Base-by-base conservation (phyloP, 2,329 filamentous ascomycete species). In the Boeremia lycopersici region DNA sequence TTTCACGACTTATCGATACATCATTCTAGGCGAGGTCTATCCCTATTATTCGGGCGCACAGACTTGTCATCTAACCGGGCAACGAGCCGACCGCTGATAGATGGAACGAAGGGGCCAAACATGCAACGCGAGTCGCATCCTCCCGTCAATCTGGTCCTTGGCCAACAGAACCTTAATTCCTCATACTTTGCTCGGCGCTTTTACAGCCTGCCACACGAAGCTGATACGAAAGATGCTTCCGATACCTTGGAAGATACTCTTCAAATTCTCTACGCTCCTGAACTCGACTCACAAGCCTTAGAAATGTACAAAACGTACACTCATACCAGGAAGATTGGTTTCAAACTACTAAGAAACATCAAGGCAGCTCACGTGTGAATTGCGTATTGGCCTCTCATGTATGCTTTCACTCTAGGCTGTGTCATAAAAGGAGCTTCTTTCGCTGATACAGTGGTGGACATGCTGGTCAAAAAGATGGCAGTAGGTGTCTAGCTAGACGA, bases 201-300 rank as follows among this genome's bases (percentile, higher is more conserved):
- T 6, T 47, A 39, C 33, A 31, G n/a, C 13, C 6, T 33, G 2
- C 23, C 44, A 10, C 19, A 38, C 6, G 3, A 36, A 5, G 6
- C 15, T 7, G n/a, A 12, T 3, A 6, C 31, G n/a, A 11, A 17
- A 4, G 15, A 15, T 15, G 17, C n/a, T 12, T 19, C 2, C 4
- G 13, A 31, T 4, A 12, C 23, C 2, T 26, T 15, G 1, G 23
- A 23, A 3, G 25, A 41, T 6, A 13, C 6, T 13, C 23, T 46
- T 3, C n/a, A n/a, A n/a, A n/a, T n/a, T n/a, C 30, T 41, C 5
- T 25, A 25, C 12, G n/a, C 35, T 15, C 35, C 36, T 15, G 36
- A 47, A 25, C 25, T 53, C 10, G 38, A 53, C 25, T 33, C 50
- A 9, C 38, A 53, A 19, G 50, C 38, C 6, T 48, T 44, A 8